phyloP scores from a whole-genome alignment of 306 rosid genomes.

The Dalbergia cultrata region DNA sequence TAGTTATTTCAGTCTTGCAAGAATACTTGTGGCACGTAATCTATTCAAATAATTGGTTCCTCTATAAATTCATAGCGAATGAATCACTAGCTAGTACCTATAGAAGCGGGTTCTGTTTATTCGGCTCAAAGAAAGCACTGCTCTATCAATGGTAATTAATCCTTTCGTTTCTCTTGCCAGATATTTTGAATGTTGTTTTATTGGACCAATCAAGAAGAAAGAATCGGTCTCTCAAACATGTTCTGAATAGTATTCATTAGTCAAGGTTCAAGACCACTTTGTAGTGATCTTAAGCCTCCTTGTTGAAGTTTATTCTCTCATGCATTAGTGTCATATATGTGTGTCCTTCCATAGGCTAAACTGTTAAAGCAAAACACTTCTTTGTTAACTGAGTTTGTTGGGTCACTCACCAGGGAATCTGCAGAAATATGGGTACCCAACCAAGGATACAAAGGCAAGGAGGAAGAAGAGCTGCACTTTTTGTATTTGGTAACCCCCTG shows the following conservation, averaged over 20 bases:
- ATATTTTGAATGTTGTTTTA: slow-evolving; percentile 18
- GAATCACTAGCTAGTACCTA: slow-evolving; percentile 10
- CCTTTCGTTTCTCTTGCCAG: background rate
- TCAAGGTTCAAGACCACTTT: no score
- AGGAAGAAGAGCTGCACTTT: slow-evolving; percentile 73
- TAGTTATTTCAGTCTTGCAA: slow-evolving; percentile 31
- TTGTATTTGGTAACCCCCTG: slow-evolving; percentile 64
- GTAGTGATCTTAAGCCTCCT: background rate
- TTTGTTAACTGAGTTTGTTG: slow-evolving; percentile 30
- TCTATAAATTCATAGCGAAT: slow-evolving; percentile 31
- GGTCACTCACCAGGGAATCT: slow-evolving; percentile 57
- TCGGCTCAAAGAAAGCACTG: slow-evolving; percentile 25
- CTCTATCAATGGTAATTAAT: slow-evolving; percentile 47
- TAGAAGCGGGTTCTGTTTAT: slow-evolving; percentile 27
- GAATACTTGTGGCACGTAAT: slow-evolving; percentile 24
- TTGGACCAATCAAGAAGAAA: slow-evolving; percentile 7
- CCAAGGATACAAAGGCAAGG: slow-evolving; percentile 55
- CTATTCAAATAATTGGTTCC: background rate
- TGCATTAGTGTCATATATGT: slow-evolving; percentile 19
- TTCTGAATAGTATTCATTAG: background rate
- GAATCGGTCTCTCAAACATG: slow-evolving; percentile 23
- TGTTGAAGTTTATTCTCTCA: background rate
- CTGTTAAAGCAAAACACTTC: background rate
- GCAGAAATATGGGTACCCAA: slow-evolving; percentile 48
- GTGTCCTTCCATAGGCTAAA: background rate